A percentile compares a stretch with the other conserved stretches of the same genome.
phyloP scores from a whole-genome alignment of 2,329 filamentous ascomycete genomes.

The Cadophora malorum region DNA sequence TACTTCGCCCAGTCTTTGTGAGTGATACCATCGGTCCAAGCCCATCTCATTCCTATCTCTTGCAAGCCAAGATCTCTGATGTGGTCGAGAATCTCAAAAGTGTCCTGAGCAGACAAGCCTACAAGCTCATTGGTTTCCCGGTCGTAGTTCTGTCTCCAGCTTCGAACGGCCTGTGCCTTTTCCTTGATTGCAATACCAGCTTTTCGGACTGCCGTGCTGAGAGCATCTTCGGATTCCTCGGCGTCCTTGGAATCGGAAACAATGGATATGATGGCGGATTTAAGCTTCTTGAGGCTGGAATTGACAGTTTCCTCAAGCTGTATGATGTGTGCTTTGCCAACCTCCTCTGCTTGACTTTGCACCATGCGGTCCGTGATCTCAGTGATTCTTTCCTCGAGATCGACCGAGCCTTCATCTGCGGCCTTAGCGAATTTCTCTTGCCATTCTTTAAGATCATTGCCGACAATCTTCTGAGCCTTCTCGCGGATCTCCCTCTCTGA shows the following conservation, averaged over 20 bases:
- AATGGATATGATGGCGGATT: constrained; percentile 69
- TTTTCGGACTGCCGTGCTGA: constrained; percentile 59
- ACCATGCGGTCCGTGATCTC: constrained; percentile 77
- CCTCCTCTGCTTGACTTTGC: constrained; percentile 66
- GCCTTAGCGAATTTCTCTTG: constrained; percentile 86
- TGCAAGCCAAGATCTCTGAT: constrained; percentile 74
- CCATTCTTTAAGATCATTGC: constrained; percentile 82
- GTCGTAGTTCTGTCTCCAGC: constrained; percentile 67
- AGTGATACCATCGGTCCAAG: constrained; percentile 92
- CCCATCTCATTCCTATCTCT: constrained; percentile 81
- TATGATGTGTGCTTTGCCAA: constrained; percentile 70
- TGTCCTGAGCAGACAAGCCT: constrained; percentile 64
- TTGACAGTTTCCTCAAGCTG: constrained; percentile 73
- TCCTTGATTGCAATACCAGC: constrained; percentile 67
- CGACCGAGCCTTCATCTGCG: constrained; percentile 80
- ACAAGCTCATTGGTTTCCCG: constrained; percentile 62
- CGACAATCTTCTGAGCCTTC: constrained; percentile 69
- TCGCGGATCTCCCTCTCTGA: constrained; percentile 60
- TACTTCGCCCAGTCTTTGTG: constrained; percentile 99
- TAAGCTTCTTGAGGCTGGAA: constrained; percentile 68
- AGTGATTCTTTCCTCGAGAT: constrained; percentile 65
- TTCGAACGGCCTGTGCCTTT: constrained; percentile 67
- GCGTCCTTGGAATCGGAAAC: constrained; percentile 62
- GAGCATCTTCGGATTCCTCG: constrained; percentile 57
- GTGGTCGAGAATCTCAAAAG: constrained; percentile 70